These are phyloP conservation scores for Trichoderma atrobrunneum DNA, from an alignment of 2,329 filamentous ascomycete genomes.

Conservation along the genomic window DNA sequence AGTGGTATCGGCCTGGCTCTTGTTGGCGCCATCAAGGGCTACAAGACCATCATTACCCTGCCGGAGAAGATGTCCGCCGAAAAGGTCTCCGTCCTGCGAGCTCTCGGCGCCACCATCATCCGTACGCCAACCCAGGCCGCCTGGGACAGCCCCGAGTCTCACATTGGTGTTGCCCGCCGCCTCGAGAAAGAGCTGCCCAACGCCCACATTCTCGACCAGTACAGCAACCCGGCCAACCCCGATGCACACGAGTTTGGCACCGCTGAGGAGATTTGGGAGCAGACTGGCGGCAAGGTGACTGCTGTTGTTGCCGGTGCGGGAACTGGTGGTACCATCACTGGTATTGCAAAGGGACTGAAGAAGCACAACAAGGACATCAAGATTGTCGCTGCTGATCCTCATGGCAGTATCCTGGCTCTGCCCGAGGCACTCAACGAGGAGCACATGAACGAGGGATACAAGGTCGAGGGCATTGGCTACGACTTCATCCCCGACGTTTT, in stretches of 20 bases:
- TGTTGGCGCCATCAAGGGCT: conserved; percentile 92
- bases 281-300: conserved; percentile 78
- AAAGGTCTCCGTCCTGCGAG: conserved; percentile 92
- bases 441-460: conserved; percentile 80
- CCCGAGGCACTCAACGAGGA: conserved; percentile 78
- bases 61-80: conserved; percentile 99
- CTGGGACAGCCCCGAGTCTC: conserved; percentile 90
- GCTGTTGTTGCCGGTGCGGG: conserved; percentile 89
- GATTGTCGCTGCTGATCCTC: conserved; percentile 87
- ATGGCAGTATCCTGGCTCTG: conserved; percentile 85
- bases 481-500: conserved; percentile 97
- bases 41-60: conserved; percentile 97
- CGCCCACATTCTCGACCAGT: conserved; percentile 96
- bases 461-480: conserved; percentile 98
- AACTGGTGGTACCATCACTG: conserved; percentile 93
- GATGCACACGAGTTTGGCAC: conserved; percentile 91
- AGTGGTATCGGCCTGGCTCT: conserved; percentile 89
- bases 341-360: conserved; percentile 76
- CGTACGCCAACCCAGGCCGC: conserved; percentile 94
- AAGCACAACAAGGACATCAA: conserved; percentile 86
- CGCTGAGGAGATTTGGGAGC: conserved; percentile 92
- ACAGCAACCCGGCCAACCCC: conserved; percentile 87
- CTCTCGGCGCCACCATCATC: conserved; percentile 94
- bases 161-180: conserved; percentile 89
- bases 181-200: conserved; percentile 95